Conservation (phyloP, 73 alveolate genomes). For the Stentor coeruleus region DNA sequence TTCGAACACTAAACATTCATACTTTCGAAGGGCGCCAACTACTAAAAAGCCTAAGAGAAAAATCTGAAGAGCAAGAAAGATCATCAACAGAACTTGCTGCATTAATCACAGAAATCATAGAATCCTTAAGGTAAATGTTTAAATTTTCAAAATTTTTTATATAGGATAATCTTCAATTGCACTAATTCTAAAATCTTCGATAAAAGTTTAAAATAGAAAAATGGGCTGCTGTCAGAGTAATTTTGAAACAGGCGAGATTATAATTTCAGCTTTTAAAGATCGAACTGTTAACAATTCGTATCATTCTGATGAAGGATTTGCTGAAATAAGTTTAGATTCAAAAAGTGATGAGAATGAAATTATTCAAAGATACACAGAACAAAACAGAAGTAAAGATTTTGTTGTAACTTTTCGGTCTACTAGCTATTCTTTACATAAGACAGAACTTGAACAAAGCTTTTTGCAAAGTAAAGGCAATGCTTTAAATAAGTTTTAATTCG, state of each 20-base stretch:
- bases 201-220: too few relatives aligned
- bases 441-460: background rate
- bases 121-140: too few relatives aligned
- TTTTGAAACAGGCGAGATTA: background rate
- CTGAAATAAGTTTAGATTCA: background rate
- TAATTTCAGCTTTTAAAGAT: background rate
- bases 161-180: too few relatives aligned
- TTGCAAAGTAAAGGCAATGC: background rate
- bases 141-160: too few relatives aligned
- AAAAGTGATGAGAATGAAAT: background rate
- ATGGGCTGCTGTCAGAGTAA: conserved; percentile 5
- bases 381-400: background rate
- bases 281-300: background rate
- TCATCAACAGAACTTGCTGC: too few relatives aligned
- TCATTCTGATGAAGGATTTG: background rate
- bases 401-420: background rate
- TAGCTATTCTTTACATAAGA: background rate
- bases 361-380: background rate
- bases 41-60: background rate
- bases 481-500: too few relatives aligned
- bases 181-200: too few relatives aligned
- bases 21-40: background rate
- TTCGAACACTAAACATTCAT: background rate
- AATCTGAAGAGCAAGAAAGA: background rate
- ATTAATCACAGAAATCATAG: too few relatives aligned